Percentiles rank a stretch among this genome's conserved stretches.
These are phyloP conservation scores for Acanthamoeba royreba DNA, from an alignment of 208 protist species.

Conservation along the genomic window DNA sequence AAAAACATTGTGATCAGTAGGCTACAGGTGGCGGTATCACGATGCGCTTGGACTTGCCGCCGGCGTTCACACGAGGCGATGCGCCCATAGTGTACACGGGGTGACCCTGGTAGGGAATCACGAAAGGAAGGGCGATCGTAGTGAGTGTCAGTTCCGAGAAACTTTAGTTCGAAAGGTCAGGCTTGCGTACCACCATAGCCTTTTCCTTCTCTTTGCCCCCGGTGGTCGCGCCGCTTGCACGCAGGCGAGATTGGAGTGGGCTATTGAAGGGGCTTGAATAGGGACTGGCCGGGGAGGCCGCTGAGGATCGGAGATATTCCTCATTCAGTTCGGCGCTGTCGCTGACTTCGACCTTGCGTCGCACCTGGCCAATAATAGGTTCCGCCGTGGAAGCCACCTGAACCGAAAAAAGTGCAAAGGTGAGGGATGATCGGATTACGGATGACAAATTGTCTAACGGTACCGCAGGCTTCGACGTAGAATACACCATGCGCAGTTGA, in stretches of 20 bases:
- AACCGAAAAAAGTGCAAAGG: not conserved
- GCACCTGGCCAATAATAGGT: not conserved
- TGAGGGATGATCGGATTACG: not conserved
- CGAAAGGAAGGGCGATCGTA: not conserved
- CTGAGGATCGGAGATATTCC: not conserved
- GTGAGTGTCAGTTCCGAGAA: no score
- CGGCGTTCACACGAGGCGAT: not conserved
- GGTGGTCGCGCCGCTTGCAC: not conserved
- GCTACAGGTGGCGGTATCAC: not conserved
- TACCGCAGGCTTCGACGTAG: slow-evolving; percentile 28
- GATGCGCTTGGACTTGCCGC: slow-evolving; percentile 9
- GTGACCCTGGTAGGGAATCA: not conserved
- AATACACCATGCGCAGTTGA: slow-evolving; percentile 38
- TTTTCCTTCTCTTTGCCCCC: not conserved
- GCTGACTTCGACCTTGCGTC: not conserved
- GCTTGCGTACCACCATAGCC: not conserved
- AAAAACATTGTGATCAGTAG: no score
- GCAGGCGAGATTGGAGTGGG: not conserved
- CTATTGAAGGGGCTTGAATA: not conserved
- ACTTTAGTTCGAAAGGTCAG: no score
- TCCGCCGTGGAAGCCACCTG: slow-evolving; percentile 17
- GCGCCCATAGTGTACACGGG: slow-evolving; percentile 24
- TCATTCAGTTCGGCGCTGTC: not conserved
- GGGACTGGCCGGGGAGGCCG: not conserved
- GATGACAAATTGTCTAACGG: not conserved